Conservation (phyloP, 129 eudicot species). For the Tanacetum coccineum region DNA sequence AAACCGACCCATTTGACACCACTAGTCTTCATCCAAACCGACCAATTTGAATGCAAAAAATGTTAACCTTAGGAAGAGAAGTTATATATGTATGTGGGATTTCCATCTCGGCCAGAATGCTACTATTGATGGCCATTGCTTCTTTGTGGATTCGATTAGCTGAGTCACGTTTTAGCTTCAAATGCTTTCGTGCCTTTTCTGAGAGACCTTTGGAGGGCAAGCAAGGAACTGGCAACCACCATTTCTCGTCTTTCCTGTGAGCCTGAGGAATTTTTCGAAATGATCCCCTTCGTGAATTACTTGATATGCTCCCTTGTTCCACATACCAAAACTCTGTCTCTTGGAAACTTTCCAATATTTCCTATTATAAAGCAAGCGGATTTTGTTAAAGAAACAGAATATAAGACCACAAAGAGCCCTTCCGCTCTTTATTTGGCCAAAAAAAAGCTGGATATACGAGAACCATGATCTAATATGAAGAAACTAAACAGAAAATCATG, state of each 20-base stretch:
- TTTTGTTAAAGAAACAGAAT: too few species aligned
- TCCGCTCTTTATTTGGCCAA: neutral
- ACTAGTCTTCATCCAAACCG: neutral
- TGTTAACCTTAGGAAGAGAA: constrained; percentile 80
- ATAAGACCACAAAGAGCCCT: too few species aligned
- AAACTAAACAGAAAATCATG: too few species aligned
- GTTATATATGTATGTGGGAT: constrained; percentile 68
- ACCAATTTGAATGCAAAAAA: neutral
- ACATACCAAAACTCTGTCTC: too few species aligned
- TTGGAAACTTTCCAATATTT: too few species aligned
- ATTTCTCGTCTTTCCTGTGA: constrained; percentile 72
- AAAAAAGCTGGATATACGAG: too few species aligned
- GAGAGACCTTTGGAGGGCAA: too few species aligned
- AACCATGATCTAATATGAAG: too few species aligned
- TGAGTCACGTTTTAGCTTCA: constrained; percentile 58
- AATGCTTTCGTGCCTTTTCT: constrained; percentile 62
- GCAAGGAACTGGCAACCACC: too few species aligned
- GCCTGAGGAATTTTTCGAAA: constrained; percentile 55
- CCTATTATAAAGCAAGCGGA: too few species aligned
- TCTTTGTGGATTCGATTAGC: constrained; percentile 85
- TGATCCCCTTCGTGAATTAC: constrained; percentile 61
- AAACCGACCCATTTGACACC: neutral
- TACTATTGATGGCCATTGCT: constrained; percentile 82
- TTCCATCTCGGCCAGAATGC: constrained; percentile 78
- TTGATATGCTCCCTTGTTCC: constrained; percentile 76